Percentiles rank a stretch among this genome's conserved stretches.
Conservation (phyloP, 768 basidiomycete genomes). For the Tulasnella sp. region DNA sequence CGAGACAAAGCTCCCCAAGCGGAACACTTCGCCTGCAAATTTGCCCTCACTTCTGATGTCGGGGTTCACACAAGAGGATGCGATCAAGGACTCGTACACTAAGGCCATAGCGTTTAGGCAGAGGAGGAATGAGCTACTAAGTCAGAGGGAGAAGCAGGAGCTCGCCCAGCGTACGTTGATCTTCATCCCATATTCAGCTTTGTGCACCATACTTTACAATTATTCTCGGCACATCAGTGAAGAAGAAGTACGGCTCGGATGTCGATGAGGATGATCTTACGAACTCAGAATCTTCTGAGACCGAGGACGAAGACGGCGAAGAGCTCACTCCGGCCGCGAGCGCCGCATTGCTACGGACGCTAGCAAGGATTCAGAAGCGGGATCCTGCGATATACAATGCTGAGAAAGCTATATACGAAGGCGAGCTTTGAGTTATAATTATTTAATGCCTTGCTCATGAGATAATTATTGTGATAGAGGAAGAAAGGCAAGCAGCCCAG, state of each 20-base stretch:
- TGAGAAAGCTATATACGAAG: slow-evolving; percentile 64
- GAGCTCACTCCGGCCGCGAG: slow-evolving; percentile 90
- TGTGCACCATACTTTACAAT: background rate
- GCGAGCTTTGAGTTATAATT: slow-evolving; percentile 30
- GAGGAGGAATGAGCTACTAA: slow-evolving; percentile 73
- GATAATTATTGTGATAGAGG: slow-evolving; percentile 46
- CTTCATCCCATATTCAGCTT: background rate
- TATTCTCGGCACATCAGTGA: slow-evolving; percentile 40
- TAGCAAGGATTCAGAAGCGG: slow-evolving; percentile 70
- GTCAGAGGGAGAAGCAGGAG: slow-evolving; percentile 8
- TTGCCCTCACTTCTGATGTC: too few relatives aligned
- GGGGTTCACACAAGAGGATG: background rate
- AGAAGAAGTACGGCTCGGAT: slow-evolving; percentile 59
- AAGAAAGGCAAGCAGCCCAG: slow-evolving; percentile 35
- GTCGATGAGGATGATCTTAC: slow-evolving; percentile 31
- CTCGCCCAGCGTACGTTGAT: slow-evolving; percentile 41
- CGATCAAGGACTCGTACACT: slow-evolving; percentile 62
- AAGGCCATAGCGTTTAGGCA: slow-evolving; percentile 77
- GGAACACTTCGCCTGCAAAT: too few relatives aligned
- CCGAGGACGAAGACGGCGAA: slow-evolving; percentile 90
- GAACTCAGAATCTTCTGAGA: slow-evolving; percentile 55
- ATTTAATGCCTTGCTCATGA: background rate
- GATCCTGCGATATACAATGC: slow-evolving; percentile 79
- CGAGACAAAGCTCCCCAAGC: too few relatives aligned
- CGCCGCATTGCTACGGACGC: slow-evolving; percentile 84